Base-by-base conservation (phyloP, 805 yeast species). In the Sugiyamaella americana region DNA sequence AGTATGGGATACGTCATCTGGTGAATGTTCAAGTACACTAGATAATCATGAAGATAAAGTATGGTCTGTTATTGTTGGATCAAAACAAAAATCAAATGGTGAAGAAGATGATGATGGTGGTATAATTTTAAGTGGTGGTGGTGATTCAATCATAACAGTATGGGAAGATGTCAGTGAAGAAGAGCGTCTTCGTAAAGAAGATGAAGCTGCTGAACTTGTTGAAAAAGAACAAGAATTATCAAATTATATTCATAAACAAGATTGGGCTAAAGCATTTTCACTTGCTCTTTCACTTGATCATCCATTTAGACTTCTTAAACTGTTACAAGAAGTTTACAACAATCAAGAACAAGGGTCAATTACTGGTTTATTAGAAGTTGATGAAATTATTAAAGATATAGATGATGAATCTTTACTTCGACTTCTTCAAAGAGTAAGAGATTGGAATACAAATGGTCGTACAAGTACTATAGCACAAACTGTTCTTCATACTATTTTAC, bases 1-100 rank as follows among this genome's bases (percentile, higher is more conserved):
- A 63, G 69, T 93, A 3, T 93, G 98, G 98, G 94, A 87, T 59
- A 63, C 74, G 44, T 70, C 78, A 34, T 67, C 77, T 8, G 93
- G 87, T 32, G 98, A 93, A 59, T 78, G 87, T 59, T 65, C 83
- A 18, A 79, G 82, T 48, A 91, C 98, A 0, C 72, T 89, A 41
- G 98, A 91, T 66, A 82, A 82, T 57, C 99, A 93, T 62, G 87
- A 81, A 51, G 93, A 91, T 64, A 80, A 96, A 67, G 87, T 93
- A 42, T 93, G 98, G 99, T 85, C 97, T 0, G 64, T 93, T 45
- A 79, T 84, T 47, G 69, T 75, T 1, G 73, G 78, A 11, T 37
- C 35, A 21, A 26, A 13, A 26, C 17, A 29, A 17, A 38, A 8
- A 37, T 50, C 67, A 78, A 30, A 84, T 82, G 55, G 4, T 11